These are phyloP conservation scores for Oxytropis ochrocephala DNA, from an alignment of 306 rosid genomes.

Conservation along the genomic window DNA sequence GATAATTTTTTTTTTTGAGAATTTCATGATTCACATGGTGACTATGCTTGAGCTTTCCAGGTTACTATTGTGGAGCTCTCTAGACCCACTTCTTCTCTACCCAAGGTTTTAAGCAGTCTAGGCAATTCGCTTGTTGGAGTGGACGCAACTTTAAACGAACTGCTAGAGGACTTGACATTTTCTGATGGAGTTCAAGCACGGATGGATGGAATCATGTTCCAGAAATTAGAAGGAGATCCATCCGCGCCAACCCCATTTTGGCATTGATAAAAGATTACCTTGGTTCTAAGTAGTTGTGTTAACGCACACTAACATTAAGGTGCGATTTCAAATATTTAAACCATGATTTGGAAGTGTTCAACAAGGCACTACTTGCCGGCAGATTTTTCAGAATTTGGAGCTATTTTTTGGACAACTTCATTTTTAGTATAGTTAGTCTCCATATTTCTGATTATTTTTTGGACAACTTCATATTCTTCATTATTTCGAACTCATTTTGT, in stretches of 20 bases:
- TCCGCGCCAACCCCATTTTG: constrained; percentile 50
- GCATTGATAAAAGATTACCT: constrained; percentile 63
- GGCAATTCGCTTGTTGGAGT: constrained; percentile 63
- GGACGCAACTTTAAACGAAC: constrained; percentile 52
- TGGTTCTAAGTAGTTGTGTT: constrained; percentile 36
- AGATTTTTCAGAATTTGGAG: too few relatives aligned
- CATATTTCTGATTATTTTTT: too few relatives aligned
- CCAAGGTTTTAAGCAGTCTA: constrained; percentile 61
- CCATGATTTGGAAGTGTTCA: too few relatives aligned
- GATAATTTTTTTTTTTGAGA: not conserved
- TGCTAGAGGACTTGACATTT: constrained; percentile 47
- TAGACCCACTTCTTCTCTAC: constrained; percentile 61
- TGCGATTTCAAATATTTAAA: too few relatives aligned
- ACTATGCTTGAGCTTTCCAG: constrained; percentile 31
- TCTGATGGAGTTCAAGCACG: constrained; percentile 82
- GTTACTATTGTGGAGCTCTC: constrained; percentile 85
- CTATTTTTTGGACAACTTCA: too few relatives aligned
- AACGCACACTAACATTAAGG: too few relatives aligned
- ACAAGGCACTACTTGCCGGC: too few relatives aligned
- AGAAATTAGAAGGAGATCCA: constrained; percentile 66
- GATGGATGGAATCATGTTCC: constrained; percentile 85
- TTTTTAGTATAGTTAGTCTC: too few relatives aligned
- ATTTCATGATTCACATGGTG: not conserved
- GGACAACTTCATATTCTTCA: too few relatives aligned
- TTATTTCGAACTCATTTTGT: too few relatives aligned